Conservation (phyloP, 2,329 filamentous ascomycete genomes). For the Penicillium sp. region DNA sequence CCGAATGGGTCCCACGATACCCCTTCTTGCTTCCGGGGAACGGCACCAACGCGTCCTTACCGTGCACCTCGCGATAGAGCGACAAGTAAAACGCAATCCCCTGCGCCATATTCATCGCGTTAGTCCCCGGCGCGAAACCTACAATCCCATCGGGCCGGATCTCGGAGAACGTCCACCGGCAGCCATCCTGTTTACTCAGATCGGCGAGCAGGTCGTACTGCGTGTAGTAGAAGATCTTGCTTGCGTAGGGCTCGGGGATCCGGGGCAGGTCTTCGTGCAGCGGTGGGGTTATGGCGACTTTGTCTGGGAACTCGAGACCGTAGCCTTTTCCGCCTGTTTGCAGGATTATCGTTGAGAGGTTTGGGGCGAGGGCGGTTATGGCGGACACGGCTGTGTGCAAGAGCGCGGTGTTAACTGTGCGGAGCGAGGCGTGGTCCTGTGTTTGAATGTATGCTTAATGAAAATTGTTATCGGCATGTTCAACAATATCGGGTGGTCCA, state of each 20-base stretch:
- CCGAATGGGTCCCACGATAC: constrained; percentile 27
- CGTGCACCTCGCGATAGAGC: constrained; percentile 27
- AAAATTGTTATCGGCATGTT: no score
- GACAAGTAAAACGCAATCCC: constrained; percentile 30
- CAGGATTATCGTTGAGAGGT: constrained; percentile 37
- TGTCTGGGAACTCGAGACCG: constrained; percentile 41
- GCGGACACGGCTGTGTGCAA: constrained; percentile 42
- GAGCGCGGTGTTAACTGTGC: constrained; percentile 41
- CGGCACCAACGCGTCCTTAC: constrained; percentile 6
- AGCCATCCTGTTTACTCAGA: constrained; percentile 28
- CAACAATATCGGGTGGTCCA: no score
- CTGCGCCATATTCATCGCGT: constrained; percentile 31
- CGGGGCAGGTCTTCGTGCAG: constrained; percentile 33
- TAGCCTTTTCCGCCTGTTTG: constrained; percentile 48
- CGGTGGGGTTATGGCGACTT: constrained; percentile 31
- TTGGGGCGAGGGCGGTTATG: constrained; percentile 28
- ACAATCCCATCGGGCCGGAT: constrained; percentile 36
- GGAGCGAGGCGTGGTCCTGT: constrained; percentile 22
- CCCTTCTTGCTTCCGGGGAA: not conserved
- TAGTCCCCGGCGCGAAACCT: constrained; percentile 30
- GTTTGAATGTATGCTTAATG: constrained; percentile 5
- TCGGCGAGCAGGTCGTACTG: constrained; percentile 29
- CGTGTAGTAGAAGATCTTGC: constrained; percentile 36
- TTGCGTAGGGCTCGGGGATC: constrained; percentile 31
- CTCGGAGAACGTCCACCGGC: constrained; percentile 22